phyloP scores from a whole-genome alignment of 345 rosid species.

The Lumnitzera littorea region DNA sequence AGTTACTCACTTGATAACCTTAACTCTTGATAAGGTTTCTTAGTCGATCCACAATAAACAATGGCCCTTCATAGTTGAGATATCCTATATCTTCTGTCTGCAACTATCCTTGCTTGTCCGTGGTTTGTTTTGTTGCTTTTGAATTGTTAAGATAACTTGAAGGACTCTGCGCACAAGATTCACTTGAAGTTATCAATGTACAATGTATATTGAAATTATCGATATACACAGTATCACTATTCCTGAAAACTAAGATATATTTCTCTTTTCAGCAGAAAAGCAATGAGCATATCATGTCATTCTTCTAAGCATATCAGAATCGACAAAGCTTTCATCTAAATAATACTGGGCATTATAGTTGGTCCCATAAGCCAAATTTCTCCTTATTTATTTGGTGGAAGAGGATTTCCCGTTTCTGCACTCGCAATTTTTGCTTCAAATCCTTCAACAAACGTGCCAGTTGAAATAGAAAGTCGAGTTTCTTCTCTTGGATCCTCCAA shows the following conservation, averaged over 20 bases:
- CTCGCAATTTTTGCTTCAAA: constrained; percentile 31
- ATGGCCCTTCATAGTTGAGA: constrained; percentile 32
- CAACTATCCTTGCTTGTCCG: constrained; percentile 37
- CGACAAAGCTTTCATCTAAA: too few species aligned
- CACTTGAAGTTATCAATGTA: neutral
- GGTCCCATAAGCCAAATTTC: constrained; percentile 47
- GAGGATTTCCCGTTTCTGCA: constrained; percentile 21
- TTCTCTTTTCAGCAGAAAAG: too few species aligned
- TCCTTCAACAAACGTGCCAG: constrained; percentile 31
- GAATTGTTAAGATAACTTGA: constrained; percentile 43
- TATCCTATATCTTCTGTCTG: constrained; percentile 52
- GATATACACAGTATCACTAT: too few species aligned
- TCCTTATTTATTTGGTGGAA: constrained; percentile 29
- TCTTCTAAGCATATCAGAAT: too few species aligned
- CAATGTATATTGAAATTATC: too few species aligned
- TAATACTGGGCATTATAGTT: constrained; percentile 31
- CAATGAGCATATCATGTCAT: too few species aligned
- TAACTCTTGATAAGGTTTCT: constrained; percentile 45
- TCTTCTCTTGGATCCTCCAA: constrained; percentile 22
- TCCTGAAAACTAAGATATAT: too few species aligned
- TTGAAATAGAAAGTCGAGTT: constrained; percentile 19
- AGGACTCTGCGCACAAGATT: neutral
- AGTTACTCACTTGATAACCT: constrained; percentile 36
- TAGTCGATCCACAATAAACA: constrained; percentile 38
- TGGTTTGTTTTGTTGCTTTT: constrained; percentile 31